Evolutionary conservation across 441 rosid species (phyloP), one percentile per base, ranked within the genome.

Genomic region (Erysimum pusillum): DNA sequence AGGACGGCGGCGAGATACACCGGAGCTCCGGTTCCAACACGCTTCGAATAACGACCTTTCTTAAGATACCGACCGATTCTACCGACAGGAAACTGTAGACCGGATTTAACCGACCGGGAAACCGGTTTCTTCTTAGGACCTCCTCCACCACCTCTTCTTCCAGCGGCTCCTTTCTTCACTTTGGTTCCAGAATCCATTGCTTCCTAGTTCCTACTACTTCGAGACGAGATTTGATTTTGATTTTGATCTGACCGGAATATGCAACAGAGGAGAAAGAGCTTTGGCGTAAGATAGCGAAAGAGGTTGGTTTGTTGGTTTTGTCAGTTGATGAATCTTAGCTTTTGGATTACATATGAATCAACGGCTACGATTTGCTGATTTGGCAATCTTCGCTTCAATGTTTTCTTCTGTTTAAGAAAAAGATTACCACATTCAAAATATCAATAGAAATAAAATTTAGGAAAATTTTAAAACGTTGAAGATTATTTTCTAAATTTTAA

Each of bases 1-100:
- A 79, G 75, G 0, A 79, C 82, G 83, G 93, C 94, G 20, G 96
- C 97, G 31, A 92, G 87, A 58, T 90, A 90, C 17, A 92, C 88
- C 5, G 93, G 97, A 68, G 96, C 96, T 4, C 94, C 96, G 42
- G 85, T 74, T 10, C 94, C 94, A 32, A 73, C 71, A 53, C 78
- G 74, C n/a, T 73, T 62, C 0, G 78, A 73, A 31, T 79, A 73
- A n/a, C 82, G 77, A 52, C 82, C 82, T 63, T 73, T 73, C 61
- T 73, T 79, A 0, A 75, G 76, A 66, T 79, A 79, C 13, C 79
- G 79, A 22, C 76, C 82, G 74, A 69, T 79, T 6, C 82, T 74
- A 38, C 82, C 79, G 57, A 79, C 82, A 0, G 79, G 82, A 12
- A 79, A 79, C 46, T 79, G 82, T 54, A 75, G 46, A 63, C 82